phyloP scores from a whole-genome alignment of 345 rosid species.

The Salix viminalis region DNA sequence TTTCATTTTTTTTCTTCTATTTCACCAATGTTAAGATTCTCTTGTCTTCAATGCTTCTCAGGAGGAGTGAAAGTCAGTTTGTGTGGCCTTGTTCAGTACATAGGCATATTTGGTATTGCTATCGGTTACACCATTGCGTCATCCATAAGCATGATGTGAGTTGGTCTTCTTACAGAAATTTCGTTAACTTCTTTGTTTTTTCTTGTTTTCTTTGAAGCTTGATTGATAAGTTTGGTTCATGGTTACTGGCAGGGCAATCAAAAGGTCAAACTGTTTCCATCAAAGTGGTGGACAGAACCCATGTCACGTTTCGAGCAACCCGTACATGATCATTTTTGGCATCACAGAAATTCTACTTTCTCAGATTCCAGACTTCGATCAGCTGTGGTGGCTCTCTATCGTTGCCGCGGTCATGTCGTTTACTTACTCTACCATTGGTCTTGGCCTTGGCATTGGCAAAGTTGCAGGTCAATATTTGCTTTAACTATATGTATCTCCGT shows the following conservation, averaged over 20 bases:
- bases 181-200: background rate
- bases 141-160: slow-evolving; percentile 10
- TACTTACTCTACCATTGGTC: slow-evolving; percentile 15
- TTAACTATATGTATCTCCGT: background rate
- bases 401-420: slow-evolving; percentile 16
- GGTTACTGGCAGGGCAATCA: slow-evolving; percentile 6
- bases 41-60: background rate
- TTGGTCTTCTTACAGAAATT: background rate
- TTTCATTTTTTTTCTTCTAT: background rate
- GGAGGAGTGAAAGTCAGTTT: slow-evolving; percentile 3
- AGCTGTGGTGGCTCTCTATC: slow-evolving; percentile 16
- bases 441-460: slow-evolving; percentile 15
- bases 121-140: slow-evolving; percentile 5
- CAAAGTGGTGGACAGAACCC: background rate
- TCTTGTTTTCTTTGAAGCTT: background rate
- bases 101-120: slow-evolving; percentile 2
- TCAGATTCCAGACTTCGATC: slow-evolving; percentile 16
- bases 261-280: slow-evolving; percentile 9
- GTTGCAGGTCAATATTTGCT: slow-evolving; percentile 2
- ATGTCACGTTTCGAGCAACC: slow-evolving; percentile 8
- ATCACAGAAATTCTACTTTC: background rate
- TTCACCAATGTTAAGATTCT: background rate
- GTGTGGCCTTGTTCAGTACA: slow-evolving; percentile 13
- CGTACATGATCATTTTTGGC: slow-evolving; percentile 12
- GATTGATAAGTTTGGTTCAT: background rate